phyloP scores from a whole-genome alignment of 2,329 filamentous ascomycete species.

The Penicillium sp. region DNA sequence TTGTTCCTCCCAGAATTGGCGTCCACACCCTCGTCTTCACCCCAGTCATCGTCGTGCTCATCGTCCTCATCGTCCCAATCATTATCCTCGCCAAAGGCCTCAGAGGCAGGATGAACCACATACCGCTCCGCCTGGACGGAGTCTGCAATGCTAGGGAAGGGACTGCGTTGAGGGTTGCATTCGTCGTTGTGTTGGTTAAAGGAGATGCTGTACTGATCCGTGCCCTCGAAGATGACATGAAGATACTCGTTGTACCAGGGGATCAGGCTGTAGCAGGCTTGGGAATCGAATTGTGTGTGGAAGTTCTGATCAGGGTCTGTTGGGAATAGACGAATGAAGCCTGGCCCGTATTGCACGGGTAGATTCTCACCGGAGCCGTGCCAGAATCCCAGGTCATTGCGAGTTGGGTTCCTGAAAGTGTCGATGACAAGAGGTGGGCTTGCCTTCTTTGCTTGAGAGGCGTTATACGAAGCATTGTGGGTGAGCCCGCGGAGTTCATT shows the following conservation, averaged over 20 bases:
- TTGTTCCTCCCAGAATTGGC: neutral
- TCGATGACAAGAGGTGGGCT: constrained; percentile 54
- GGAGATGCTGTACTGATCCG: constrained; percentile 62
- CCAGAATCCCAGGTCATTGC: constrained; percentile 64
- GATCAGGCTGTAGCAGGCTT: constrained; percentile 57
- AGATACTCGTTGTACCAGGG: constrained; percentile 60
- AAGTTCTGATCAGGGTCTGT: constrained; percentile 62
- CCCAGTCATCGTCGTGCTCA: neutral
- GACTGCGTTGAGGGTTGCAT: constrained; percentile 57
- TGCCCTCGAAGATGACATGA: constrained; percentile 64
- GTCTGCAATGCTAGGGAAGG: constrained; percentile 68
- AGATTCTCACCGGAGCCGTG: constrained; percentile 65
- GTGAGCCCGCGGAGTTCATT: constrained; percentile 13
- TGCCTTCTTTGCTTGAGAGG: neutral
- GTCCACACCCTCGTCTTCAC: neutral
- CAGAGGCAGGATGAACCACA: constrained; percentile 19
- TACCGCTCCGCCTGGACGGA: constrained; percentile 65
- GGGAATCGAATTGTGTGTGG: constrained; percentile 57
- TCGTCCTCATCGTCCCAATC: neutral
- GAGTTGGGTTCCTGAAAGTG: constrained; percentile 54
- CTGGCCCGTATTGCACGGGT: constrained; percentile 52
- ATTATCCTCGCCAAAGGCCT: neutral
- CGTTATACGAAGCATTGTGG: neutral
- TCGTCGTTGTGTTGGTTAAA: constrained; percentile 65
- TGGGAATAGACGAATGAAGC: constrained; percentile 57